phyloP scores from a whole-genome alignment of 371 early-diverging fungal genomes.

The Mortierella polycephala region DNA sequence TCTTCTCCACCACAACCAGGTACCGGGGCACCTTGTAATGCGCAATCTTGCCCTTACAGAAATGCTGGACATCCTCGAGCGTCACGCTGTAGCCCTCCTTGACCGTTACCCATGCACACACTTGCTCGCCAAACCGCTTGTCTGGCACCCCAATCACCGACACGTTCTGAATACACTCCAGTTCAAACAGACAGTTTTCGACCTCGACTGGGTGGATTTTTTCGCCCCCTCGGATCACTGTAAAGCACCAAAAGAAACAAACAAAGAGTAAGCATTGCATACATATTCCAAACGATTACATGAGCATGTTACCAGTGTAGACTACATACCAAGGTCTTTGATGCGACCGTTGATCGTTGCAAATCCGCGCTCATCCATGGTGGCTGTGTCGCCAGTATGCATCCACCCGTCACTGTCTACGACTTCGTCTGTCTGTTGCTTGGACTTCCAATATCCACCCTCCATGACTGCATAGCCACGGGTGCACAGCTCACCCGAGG shows the following conservation, averaged over 20 bases:
- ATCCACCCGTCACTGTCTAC: slow-evolving; percentile 66
- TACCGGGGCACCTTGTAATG: slow-evolving; percentile 58
- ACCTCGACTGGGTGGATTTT: slow-evolving; percentile 60
- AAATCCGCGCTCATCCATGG: slow-evolving; percentile 61
- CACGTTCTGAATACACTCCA: slow-evolving; percentile 52
- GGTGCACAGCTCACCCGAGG: slow-evolving; percentile 63
- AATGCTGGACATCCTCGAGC: slow-evolving; percentile 36
- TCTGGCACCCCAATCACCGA: slow-evolving; percentile 61
- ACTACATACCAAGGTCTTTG: slow-evolving; percentile 58
- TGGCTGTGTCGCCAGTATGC: slow-evolving; percentile 63
- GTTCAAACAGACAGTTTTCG: slow-evolving; percentile 54
- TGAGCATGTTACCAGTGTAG: neutral
- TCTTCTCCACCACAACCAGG: slow-evolving; percentile 33
- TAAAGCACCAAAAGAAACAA: slow-evolving; percentile 11
- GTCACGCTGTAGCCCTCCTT: slow-evolving; percentile 26
- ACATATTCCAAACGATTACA: slow-evolving; percentile 2
- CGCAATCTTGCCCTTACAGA: slow-evolving; percentile 53
- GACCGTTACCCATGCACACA: slow-evolving; percentile 57
- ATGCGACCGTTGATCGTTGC: slow-evolving; percentile 65
- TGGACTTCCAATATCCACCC: slow-evolving; percentile 60
- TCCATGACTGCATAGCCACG: slow-evolving; percentile 67
- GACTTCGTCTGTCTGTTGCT: slow-evolving; percentile 56
- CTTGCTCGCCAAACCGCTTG: slow-evolving; percentile 55
- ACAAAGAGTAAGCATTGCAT: neutral
- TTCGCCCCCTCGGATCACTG: slow-evolving; percentile 63